Conservation (phyloP, 805 yeast genomes). For the Candida glaebosa region DNA sequence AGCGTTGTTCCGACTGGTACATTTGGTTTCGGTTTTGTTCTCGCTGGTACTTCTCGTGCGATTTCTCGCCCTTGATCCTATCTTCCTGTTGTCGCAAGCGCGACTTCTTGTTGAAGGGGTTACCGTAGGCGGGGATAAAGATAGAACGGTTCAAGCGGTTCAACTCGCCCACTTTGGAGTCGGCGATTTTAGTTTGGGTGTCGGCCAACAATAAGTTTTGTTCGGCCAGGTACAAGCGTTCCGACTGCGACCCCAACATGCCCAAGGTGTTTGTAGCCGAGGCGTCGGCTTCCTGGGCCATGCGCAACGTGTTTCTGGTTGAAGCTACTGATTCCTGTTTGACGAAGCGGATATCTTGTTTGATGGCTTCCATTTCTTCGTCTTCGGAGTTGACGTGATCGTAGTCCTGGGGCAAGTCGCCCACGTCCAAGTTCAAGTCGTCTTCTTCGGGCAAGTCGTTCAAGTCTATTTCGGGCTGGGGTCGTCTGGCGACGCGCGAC, state of each 20-base stretch:
- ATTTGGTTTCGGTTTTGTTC: constrained; percentile 59
- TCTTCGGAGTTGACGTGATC: constrained; percentile 58
- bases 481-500: constrained; percentile 7
- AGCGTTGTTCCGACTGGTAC: constrained; percentile 63
- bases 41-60: constrained; percentile 57
- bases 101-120: constrained; percentile 85
- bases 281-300: constrained; percentile 48
- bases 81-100: constrained; percentile 73
- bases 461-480: constrained; percentile 22
- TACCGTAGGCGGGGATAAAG: constrained; percentile 68
- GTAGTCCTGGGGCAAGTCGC: constrained; percentile 34
- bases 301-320: constrained; percentile 72
- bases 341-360: constrained; percentile 75
- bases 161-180: constrained; percentile 76
- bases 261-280: constrained; percentile 72
- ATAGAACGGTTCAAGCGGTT: constrained; percentile 76
- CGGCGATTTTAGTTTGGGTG: constrained; percentile 78
- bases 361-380: constrained; percentile 84
- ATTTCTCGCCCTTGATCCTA: constrained; percentile 56
- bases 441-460: constrained; percentile 37
- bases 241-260: constrained; percentile 91
- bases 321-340: constrained; percentile 85
- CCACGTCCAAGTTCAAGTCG: constrained; percentile 38
- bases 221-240: constrained; percentile 76
- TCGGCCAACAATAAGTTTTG: constrained; percentile 71